Conservation (phyloP, 2,329 filamentous ascomycete genomes). For the Fusarium tanahbumbuense region DNA sequence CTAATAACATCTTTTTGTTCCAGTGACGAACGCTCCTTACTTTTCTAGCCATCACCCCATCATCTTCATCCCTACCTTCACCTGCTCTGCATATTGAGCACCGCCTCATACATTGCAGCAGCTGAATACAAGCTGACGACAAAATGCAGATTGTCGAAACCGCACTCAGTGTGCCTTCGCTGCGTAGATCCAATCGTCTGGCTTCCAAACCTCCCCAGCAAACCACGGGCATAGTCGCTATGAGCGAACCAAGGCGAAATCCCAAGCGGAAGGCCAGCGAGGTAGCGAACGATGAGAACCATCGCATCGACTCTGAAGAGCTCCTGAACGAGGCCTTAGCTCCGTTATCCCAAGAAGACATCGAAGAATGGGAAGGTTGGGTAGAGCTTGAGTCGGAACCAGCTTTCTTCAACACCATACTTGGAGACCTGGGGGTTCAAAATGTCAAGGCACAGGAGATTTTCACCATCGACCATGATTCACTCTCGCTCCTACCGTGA, state of each 20-base stretch:
- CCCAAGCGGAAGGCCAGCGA: conserved; percentile 60
- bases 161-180: not conserved
- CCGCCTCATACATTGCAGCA: conserved; percentile 4
- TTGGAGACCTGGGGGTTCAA: conserved; percentile 80
- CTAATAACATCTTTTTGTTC: not conserved
- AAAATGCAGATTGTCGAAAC: conserved; percentile 12
- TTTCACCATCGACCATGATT: conserved; percentile 75
- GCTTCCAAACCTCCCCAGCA: conserved; percentile 14
- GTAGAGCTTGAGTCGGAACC: conserved; percentile 92
- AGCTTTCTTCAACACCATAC: conserved; percentile 86
- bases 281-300: conserved; percentile 44
- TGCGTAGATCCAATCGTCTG: conserved; percentile 41
- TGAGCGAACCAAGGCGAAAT: conserved; percentile 50
- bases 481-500: conserved; percentile 72
- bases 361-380: conserved; percentile 76
- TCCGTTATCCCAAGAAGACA: conserved; percentile 63
- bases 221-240: conserved; percentile 9
- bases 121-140: conserved; percentile 17
- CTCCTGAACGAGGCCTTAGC: conserved; percentile 60
- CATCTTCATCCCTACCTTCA: not conserved
- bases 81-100: not conserved
- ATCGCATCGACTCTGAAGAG: conserved; percentile 51
- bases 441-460: conserved; percentile 82
- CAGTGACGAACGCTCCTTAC: not conserved
- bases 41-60: not conserved